Evolutionary conservation across 2,329 filamentous ascomycete genomes (phyloP).

Genomic region (Fusarium brachygibbosum): DNA sequence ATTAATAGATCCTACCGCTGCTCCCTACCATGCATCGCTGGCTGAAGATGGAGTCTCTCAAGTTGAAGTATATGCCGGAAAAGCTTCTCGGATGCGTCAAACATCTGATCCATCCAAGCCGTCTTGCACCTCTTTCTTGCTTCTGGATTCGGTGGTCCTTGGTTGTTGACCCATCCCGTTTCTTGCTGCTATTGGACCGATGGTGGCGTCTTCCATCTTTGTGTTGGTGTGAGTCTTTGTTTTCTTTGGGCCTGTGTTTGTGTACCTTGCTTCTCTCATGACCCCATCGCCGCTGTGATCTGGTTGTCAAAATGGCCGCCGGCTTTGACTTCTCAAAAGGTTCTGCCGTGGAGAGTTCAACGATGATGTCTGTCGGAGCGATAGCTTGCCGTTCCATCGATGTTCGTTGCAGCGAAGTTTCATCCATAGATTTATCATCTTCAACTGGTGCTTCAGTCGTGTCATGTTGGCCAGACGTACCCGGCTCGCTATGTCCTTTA

Average conservation of each 20-base stretch:
- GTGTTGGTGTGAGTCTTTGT: no score
- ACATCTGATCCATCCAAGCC: not conserved
- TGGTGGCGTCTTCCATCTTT: not conserved
- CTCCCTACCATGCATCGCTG: not conserved
- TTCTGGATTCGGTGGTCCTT: not conserved
- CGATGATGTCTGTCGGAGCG: rapidly evolving
- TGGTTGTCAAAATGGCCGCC: no score
- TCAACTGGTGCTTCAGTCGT: no score
- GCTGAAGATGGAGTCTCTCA: rapidly evolving
- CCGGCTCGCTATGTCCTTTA: not conserved
- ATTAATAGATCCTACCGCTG: not conserved
- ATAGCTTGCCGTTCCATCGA: rapidly evolving
- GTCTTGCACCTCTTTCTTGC: not conserved
- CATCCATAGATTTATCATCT: no score
- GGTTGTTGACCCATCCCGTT: not conserved
- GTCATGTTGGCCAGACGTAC: not conserved
- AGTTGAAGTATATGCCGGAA: rapidly evolving
- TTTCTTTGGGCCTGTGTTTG: not conserved
- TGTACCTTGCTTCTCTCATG: not conserved
- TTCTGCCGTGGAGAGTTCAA: no score
- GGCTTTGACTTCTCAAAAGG: no score
- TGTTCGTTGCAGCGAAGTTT: not conserved
- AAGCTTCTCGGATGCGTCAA: not conserved
- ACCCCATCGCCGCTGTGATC: not conserved
- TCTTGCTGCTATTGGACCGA: not conserved